A percentile compares a stretch with the other conserved stretches of the same genome.
phyloP scores from a whole-genome alignment of 2,329 filamentous ascomycete genomes.

The Sarocladium oryzae region DNA sequence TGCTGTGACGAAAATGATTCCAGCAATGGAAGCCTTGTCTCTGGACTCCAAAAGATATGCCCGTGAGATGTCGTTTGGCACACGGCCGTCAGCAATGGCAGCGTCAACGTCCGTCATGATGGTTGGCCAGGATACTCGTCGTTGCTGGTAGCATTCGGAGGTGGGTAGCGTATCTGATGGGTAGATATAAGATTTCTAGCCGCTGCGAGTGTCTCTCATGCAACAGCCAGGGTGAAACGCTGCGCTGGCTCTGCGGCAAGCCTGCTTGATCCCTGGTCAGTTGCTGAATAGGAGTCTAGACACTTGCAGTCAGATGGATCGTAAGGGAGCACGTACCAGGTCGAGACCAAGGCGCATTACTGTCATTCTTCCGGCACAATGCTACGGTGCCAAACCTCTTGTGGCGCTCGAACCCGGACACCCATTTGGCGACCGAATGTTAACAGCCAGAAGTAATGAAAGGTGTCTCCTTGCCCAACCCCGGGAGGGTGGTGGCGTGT shows the following conservation, averaged over 20 bases:
- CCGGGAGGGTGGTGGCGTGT: neutral
- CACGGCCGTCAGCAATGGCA: slow-evolving; percentile 28
- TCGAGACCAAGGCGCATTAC: neutral
- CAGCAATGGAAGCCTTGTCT: slow-evolving; percentile 30
- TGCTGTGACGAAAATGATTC: slow-evolving; percentile 30
- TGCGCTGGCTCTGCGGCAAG: neutral
- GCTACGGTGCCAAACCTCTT: neutral
- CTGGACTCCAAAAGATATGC: slow-evolving; percentile 29
- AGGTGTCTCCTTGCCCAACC: neutral
- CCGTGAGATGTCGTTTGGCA: slow-evolving; percentile 27
- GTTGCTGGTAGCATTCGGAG: neutral
- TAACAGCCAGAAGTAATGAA: neutral
- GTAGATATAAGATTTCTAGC: neutral
- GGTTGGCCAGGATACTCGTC: neutral
- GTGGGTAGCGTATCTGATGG: neutral
- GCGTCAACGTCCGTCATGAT: slow-evolving; percentile 11
- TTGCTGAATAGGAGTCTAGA: neutral
- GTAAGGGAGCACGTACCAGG: neutral
- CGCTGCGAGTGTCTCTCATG: neutral
- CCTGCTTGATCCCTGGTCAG: neutral
- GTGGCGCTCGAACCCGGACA: neutral
- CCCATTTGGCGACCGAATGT: neutral
- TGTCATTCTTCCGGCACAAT: neutral
- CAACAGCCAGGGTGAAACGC: neutral
- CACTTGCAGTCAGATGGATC: neutral